These are phyloP conservation scores for Gamarada debralockiae DNA, from an alignment of 495 filamentous ascomycete genomes.

Conservation along the genomic window DNA sequence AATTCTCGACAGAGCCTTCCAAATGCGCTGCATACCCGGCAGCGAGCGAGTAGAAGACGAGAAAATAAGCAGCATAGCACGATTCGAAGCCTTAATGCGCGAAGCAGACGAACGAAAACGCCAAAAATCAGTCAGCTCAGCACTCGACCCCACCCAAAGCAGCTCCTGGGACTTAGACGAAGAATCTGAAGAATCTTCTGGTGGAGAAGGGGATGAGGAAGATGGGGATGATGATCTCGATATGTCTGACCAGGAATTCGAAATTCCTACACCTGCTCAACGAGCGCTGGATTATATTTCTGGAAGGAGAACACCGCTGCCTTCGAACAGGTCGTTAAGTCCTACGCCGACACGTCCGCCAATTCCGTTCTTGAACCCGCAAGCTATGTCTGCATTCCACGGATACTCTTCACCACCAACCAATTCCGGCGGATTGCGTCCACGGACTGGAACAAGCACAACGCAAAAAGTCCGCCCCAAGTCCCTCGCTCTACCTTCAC, in stretches of 20 bases:
- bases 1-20: constrained; percentile 57
- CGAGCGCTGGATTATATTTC: constrained; percentile 47
- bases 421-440: constrained; percentile 4
- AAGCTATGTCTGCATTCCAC: constrained; percentile 22
- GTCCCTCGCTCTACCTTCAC: constrained; percentile 17
- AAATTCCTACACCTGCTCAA: constrained; percentile 33
- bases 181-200: constrained; percentile 18
- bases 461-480: constrained; percentile 4
- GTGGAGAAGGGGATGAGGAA: constrained; percentile 23
- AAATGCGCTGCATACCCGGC: constrained; percentile 51
- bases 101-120: constrained; percentile 42
- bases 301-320: constrained; percentile 29
- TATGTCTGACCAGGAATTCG: constrained; percentile 32
- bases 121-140: constrained; percentile 17
- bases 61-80: constrained; percentile 51
- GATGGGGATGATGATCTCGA: constrained; percentile 38
- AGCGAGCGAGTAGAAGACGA: constrained; percentile 38
- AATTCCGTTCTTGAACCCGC: constrained; percentile 18
- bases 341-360: constrained; percentile 12
- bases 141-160: not conserved
- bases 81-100: constrained; percentile 56
- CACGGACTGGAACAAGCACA: constrained; percentile 10
- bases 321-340: constrained; percentile 12
- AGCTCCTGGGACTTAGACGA: constrained; percentile 23
- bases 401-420: constrained; percentile 1